Evolutionary conservation across 495 filamentous ascomycete genomes (phyloP).

Genomic region (Friedmanniomyces endolithicus): DNA sequence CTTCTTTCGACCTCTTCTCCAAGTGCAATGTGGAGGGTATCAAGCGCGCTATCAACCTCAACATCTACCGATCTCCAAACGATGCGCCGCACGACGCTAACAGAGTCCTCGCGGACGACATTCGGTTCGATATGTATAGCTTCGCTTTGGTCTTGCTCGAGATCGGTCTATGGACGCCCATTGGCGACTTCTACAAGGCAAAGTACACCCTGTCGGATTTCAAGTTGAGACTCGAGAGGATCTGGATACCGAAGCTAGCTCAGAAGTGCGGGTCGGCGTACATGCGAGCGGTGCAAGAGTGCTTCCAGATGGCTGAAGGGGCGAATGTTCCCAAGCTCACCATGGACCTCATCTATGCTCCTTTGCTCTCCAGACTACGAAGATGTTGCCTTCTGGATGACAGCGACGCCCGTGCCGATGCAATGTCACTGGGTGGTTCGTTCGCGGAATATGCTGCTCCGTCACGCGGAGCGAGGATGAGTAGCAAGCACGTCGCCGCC

Average conservation of each 20-base stretch:
- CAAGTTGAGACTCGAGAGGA: slow-evolving; percentile 47
- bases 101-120: slow-evolving; percentile 31
- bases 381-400: slow-evolving; percentile 32
- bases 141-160: slow-evolving; percentile 74
- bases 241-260: slow-evolving; percentile 47
- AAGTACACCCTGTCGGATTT: slow-evolving; percentile 54
- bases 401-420: slow-evolving; percentile 4
- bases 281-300: slow-evolving; percentile 67
- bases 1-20: slow-evolving; percentile 71
- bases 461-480: neutral
- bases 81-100: slow-evolving; percentile 17
- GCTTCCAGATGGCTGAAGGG: slow-evolving; percentile 58
- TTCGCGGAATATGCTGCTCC: neutral
- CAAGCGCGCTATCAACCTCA: slow-evolving; percentile 34
- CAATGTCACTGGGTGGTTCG: neutral
- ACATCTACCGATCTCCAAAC: slow-evolving; percentile 61
- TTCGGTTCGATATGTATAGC: slow-evolving; percentile 76
- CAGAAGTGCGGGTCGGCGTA: slow-evolving; percentile 43
- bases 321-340: slow-evolving; percentile 7
- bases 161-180: slow-evolving; percentile 77
- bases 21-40: slow-evolving; percentile 41
- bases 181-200: slow-evolving; percentile 54
- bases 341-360: slow-evolving; percentile 22
- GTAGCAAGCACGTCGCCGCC: neutral
- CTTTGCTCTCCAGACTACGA: slow-evolving; percentile 22